Evolutionary conservation across 805 yeast genomes (phyloP), one percentile per base, ranked within the genome.

Genomic region (Candida nanaspora): DNA sequence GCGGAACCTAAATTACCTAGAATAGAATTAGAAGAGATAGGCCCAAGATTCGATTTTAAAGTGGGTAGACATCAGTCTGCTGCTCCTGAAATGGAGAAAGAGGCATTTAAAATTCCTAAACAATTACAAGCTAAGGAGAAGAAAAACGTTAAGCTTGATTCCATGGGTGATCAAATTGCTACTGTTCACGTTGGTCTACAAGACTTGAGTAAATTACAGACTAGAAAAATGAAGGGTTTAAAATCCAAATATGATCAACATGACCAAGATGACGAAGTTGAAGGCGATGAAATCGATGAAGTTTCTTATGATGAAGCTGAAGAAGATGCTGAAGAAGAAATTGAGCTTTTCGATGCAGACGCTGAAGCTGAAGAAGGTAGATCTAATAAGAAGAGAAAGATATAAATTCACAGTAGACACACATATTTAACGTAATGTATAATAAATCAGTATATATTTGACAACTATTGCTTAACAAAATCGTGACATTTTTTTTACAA

Each of bases 151-250:
- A 82, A 82, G 47, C 76, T 81, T 35, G 98, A 93, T 61, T 55
- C 71, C 41, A 76, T 93, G 85, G 98, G 98, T 68, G 98, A 93
- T 63, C 87, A 91, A 78, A 74, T 93, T 46, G 98, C 97, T 54
- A 85, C 91, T 67, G 80, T 93, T 55, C 98, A 93, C 61, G 84
- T 93, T 65, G 97, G 96, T 66, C 81, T 81, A 62, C 98, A 93
- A 71, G 98, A 93, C 62, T 71, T 93, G 62, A 72, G 76, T 58
- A 82, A 82, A 62, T 64, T 93, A 60, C 98, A 93, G 68, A 91
- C 98, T 6, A 80, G 98, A 68, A 93, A 93, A 79, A 87, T 93
- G 96, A 93, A 93, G 74, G 98, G 98, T 62, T 73, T 93, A 58
- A 93, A 93, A 69, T 73, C 85, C 41, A 78, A 76, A 61, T 89